A percentile compares a stretch with the other conserved stretches of the same genome.
These are phyloP conservation scores for Fagopyrum esculentum DNA, from an alignment of 148 eudicot species.

Conservation along the genomic window DNA sequence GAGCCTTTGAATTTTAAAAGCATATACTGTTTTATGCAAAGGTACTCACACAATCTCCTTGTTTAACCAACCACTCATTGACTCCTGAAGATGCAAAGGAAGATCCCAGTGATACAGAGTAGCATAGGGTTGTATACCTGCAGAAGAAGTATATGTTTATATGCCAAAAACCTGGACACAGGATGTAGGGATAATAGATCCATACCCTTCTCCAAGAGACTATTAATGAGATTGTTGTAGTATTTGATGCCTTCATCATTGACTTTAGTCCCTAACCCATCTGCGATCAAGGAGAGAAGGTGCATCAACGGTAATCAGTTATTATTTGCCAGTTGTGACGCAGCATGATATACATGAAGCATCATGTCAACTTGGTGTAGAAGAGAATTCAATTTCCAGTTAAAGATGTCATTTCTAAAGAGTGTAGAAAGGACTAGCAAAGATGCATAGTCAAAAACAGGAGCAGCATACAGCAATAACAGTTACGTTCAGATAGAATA, in stretches of 20 bases:
- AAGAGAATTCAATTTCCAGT: neutral
- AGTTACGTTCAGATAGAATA: neutral
- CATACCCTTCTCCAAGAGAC: constrained; percentile 63
- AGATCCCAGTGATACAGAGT: constrained; percentile 91
- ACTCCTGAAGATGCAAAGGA: constrained; percentile 64
- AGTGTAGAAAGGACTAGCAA: neutral
- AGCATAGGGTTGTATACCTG: constrained; percentile 31
- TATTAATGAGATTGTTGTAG: constrained; percentile 63
- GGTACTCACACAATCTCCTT: constrained; percentile 57
- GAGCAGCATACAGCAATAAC: too few species aligned
- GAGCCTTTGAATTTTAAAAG: neutral
- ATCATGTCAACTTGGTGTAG: neutral
- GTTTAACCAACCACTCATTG: constrained; percentile 66
- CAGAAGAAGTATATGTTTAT: too few species aligned
- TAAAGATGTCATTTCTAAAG: neutral
- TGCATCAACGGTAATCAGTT: neutral
- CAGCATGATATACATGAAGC: neutral
- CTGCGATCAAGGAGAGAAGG: constrained; percentile 25
- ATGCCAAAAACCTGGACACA: too few species aligned
- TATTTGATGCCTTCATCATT: constrained; percentile 65
- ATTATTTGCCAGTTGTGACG: neutral
- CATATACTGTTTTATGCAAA: neutral
- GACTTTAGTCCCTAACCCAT: constrained; percentile 70
- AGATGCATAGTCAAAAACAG: neutral
- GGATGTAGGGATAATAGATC: neutral